Base-by-base conservation (phyloP, 306 rosid species). In the Myrica gale region DNA sequence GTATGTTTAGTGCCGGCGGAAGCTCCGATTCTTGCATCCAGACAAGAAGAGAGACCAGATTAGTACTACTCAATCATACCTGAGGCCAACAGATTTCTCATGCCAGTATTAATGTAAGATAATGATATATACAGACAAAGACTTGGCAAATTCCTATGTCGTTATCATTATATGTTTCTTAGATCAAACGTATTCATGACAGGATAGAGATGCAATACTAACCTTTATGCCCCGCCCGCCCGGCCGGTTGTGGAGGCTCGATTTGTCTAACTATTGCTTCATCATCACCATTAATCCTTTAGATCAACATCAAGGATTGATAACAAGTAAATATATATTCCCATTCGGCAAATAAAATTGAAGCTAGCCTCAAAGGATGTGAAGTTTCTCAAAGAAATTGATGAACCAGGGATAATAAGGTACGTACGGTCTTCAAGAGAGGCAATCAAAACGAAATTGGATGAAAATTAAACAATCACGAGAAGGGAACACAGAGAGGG, bases 1-100 rank as follows among this genome's bases (percentile, higher is more conserved):
- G 76, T 42, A 8, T 61, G 20, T 71, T 60, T 10, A 45, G 72
- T 19, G 65, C 61, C 9, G 66, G 76, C 54, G 23, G 23, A 3
- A 7, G 15, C 43, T 17, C 15, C 7, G 32, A 21, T 2, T 9
- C 39, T 37, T 57, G 9, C 13, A 47, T 10, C 52, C 12, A 47
- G 10, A 8, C 12, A 2, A 47, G 52, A 11, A 48, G 50, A 11
- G 8, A 46, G 1, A 7, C 48, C 9, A 6, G 2, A 7, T 7
- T 45, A 45, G 48, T 45, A 6, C 9, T 45, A 45, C 9, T 45
- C 7, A 45, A 6, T 45, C 2, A 6, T 45, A 45, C 10, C 9
- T 1, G 8, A 46, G 0, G 10, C 50, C 50, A 48, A 53, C 57
- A 53, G 16, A 53, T n/a, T 55, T 1, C 23, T 55, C 32, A 55